Evolutionary conservation across 1,139 yeast species (phyloP), one percentile per base, ranked within the genome.

Genomic region (Saccharomyces hybrid): DNA sequence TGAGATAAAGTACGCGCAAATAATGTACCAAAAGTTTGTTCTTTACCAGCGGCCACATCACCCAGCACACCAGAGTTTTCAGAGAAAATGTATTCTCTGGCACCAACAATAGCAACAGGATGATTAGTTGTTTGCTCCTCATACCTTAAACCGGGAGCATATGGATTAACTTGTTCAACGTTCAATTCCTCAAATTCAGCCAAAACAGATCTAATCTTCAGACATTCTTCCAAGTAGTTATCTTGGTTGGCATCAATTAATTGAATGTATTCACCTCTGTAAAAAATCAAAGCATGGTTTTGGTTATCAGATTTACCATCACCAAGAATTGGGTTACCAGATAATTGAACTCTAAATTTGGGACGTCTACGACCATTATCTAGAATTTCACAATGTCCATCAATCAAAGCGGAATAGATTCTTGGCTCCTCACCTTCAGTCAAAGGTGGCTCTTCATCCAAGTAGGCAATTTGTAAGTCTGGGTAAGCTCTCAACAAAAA

Each of bases 21-120:
- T 72, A 93, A 78, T 11, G 99, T 93, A 84, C 99, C 99, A 71
- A 93, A 93, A 64, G 99, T 93, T 76, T 93, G 99, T 81, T 93
- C 99, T 78, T 93, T 93, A 83, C 98, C 99, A 63, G 99, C 99
- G 66, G 99, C 99, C 73, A 93, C 95, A 76, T 93, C 99, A 85
- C 99, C 99, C 65, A 93, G 81, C 68, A 93, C 88, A 86, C 99
- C 99, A 63, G 96, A 87, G 78, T 91, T 93, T 76, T 93, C 99
- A 59, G 97, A 89, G 87, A 93, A 93, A 76, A 93, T 93, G 76
- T 93, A 93, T 77, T 93, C 99, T 79, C 99, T 87, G 55, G 99
- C 98, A 84, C 99, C 99, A 66, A 93, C 89, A 71, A 93, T 91
- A 56, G 99, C 99, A 66, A 93, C 99, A 34, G 99, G 99, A 66